Evolutionary conservation across 2,329 filamentous ascomycete species (phyloP).

Genomic region (Penicillium janthinellum): DNA sequence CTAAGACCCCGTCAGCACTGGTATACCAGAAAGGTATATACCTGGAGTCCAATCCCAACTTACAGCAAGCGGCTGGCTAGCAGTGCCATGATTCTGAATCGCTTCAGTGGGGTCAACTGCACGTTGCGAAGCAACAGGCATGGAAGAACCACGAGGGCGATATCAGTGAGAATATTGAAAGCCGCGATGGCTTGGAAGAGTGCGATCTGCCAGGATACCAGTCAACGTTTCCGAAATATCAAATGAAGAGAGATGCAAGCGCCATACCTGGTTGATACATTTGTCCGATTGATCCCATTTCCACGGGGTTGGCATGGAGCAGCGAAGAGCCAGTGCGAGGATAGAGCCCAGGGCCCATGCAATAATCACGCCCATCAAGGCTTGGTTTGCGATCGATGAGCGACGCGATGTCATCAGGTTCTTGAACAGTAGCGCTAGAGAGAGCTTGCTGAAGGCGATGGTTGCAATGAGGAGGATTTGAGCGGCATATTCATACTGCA

Average conservation of each 20-base stretch:
- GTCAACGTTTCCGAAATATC: not conserved
- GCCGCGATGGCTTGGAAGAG: conserved; percentile 19
- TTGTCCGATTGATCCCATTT: conserved; percentile 12
- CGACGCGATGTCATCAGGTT: conserved; percentile 20
- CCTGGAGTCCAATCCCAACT: not conserved
- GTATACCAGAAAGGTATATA: not conserved
- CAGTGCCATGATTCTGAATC: conserved; percentile 20
- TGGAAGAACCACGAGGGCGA: conserved; percentile 20
- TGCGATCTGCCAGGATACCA: conserved; percentile 2
- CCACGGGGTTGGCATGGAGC: conserved; percentile 25
- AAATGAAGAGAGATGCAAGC: not conserved
- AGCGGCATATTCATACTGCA: conserved; percentile 23
- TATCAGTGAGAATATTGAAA: conserved; percentile 21
- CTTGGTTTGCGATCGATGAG: conserved; percentile 14
- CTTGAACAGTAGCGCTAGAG: conserved; percentile 22
- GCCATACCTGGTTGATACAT: conserved; percentile 22
- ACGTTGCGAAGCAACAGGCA: conserved; percentile 21
- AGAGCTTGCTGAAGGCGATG: conserved; percentile 24
- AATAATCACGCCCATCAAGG: conserved; percentile 18
- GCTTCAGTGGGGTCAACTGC: conserved; percentile 21
- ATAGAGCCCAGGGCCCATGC: conserved; percentile 24
- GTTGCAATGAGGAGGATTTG: conserved; percentile 24
- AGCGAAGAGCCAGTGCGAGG: conserved; percentile 21
- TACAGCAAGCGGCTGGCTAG: conserved; percentile 22
- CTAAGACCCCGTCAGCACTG: conserved; percentile 1